A percentile compares a stretch with the other conserved stretches of the same genome.
These are phyloP conservation scores for Chlamydomonas sp. DNA, from an alignment of 139 green algal genomes.

Conservation along the genomic window DNA sequence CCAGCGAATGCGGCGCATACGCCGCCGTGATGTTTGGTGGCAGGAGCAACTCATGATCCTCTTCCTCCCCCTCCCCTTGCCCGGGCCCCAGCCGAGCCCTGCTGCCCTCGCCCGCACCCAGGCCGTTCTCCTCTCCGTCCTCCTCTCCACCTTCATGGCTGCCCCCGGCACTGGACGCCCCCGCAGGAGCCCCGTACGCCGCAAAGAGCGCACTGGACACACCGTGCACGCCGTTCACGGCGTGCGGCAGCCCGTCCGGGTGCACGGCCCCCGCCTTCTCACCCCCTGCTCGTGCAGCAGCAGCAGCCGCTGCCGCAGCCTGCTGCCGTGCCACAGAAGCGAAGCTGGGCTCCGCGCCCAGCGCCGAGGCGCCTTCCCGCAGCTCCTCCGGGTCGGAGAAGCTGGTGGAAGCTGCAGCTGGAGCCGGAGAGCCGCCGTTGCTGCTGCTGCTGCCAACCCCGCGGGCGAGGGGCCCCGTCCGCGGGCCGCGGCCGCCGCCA, in stretches of 20 bases:
- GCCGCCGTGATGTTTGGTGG: conserved; percentile 21
- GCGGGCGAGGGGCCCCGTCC: too few species aligned
- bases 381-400: too few species aligned
- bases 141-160: background rate
- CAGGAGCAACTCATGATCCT: conserved; percentile 1
- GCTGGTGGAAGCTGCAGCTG: background rate
- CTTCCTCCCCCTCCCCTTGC: background rate
- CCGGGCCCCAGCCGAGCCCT: background rate
- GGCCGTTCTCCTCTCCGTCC: background rate
- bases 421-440: background rate
- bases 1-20: conserved; percentile 9
- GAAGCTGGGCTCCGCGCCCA: conserved; percentile 20
- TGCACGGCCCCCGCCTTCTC: too few species aligned
- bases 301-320: background rate
- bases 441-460: background rate
- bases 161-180: background rate
- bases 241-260: too few species aligned
- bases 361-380: background rate
- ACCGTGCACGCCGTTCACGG: too few species aligned
- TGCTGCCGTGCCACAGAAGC: conserved; percentile 2
- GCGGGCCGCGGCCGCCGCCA: too few species aligned
- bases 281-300: background rate
- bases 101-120: too few species aligned
- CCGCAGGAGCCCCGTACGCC: background rate
- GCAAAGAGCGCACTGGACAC: background rate